phyloP scores from a whole-genome alignment of 2,329 filamentous ascomycete genomes.

The Parastagonospora avenae region DNA sequence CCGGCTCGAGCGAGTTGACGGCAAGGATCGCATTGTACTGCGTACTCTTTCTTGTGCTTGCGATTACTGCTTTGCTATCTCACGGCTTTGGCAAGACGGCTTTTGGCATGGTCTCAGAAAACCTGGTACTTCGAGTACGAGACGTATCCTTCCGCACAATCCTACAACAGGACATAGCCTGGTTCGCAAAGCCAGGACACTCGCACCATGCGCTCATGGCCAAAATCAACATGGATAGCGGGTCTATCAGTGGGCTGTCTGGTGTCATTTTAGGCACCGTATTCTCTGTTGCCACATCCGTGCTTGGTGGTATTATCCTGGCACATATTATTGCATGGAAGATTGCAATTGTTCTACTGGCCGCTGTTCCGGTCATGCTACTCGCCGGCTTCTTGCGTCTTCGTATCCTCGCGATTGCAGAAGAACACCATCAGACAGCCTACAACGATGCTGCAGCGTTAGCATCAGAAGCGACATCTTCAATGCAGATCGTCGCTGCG shows the following conservation, averaged over 20 bases:
- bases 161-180: conserved; percentile 61
- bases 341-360: conserved; percentile 57
- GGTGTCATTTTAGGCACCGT: conserved; percentile 57
- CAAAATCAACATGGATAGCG: conserved; percentile 55
- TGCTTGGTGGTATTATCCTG: conserved; percentile 55
- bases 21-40: conserved; percentile 51
- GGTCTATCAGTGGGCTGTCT: conserved; percentile 54
- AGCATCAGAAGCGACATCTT: conserved; percentile 69
- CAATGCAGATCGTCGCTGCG: conserved; percentile 64
- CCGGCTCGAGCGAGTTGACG: conserved; percentile 18
- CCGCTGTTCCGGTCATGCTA: conserved; percentile 56
- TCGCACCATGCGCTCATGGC: conserved; percentile 53
- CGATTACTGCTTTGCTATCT: conserved; percentile 54
- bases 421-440: conserved; percentile 67
- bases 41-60: conserved; percentile 60
- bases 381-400: conserved; percentile 54
- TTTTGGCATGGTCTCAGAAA: conserved; percentile 56
- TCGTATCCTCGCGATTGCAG: conserved; percentile 60
- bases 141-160: conserved; percentile 57
- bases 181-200: conserved; percentile 53
- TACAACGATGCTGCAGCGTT: conserved; percentile 68
- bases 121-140: conserved; percentile 52
- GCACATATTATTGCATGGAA: conserved; percentile 57
- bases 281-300: conserved; percentile 54
- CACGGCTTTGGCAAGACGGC: conserved; percentile 53